Evolutionary conservation across 83 land plant species (phyloP).

Genomic region (Diphasiastrum complanatum): DNA sequence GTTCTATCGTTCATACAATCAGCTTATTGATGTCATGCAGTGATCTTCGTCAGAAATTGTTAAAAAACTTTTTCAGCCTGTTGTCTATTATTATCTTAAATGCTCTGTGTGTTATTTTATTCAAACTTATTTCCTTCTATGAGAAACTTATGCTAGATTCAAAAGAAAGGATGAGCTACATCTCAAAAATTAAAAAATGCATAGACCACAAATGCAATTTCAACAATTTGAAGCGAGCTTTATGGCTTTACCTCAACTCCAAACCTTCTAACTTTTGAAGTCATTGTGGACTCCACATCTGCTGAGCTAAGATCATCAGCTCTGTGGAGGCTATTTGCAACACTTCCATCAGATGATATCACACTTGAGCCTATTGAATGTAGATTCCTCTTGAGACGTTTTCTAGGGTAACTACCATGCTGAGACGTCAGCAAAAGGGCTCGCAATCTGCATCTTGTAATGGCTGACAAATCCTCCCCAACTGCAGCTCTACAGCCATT

Average conservation of each 20-base stretch:
- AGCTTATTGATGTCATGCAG: too few species aligned
- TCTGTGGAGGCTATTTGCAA: slow-evolving; percentile 13
- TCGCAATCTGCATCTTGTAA: slow-evolving; percentile 2
- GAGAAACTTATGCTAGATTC: too few species aligned
- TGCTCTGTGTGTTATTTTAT: too few species aligned
- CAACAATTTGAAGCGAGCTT: too few species aligned
- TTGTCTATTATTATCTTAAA: too few species aligned
- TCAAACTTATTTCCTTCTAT: too few species aligned
- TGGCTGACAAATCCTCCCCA: slow-evolving; percentile 11
- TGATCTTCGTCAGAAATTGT: too few species aligned
- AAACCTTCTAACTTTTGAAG: not conserved
- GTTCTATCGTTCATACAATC: too few species aligned
- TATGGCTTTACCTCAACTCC: slow-evolving; percentile 6
- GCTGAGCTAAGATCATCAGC: not conserved
- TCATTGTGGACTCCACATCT: not conserved
- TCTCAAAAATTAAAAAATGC: too few species aligned
- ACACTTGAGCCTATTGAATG: not conserved
- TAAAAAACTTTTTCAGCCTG: too few species aligned
- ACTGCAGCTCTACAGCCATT: slow-evolving; percentile 10
- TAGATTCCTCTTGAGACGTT: not conserved
- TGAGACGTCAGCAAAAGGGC: not conserved
- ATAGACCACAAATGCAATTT: too few species aligned
- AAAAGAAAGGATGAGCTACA: too few species aligned
- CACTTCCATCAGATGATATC: slow-evolving; percentile 15
- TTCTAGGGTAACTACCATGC: not conserved